Conservation (phyloP, 192 early-diverging fungal species). For the Coemansia sp. region DNA sequence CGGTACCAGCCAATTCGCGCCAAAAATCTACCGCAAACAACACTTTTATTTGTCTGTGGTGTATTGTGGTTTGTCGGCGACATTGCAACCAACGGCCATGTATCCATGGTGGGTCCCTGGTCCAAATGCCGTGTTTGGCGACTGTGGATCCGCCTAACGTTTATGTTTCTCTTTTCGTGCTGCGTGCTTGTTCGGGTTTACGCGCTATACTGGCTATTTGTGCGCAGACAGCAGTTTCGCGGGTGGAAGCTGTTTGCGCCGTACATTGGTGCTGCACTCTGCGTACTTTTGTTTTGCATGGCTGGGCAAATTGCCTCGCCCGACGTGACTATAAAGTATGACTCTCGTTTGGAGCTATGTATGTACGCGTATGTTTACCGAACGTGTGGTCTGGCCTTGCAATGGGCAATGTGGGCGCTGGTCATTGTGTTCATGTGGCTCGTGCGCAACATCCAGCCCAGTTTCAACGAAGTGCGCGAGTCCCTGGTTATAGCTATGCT, state of each 20-base stretch:
- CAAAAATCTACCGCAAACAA: conserved; percentile 31
- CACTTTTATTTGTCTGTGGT: conserved; percentile 19
- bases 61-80: conserved; percentile 41
- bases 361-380: neutral
- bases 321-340: neutral
- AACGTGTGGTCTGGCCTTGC: conserved; percentile 1
- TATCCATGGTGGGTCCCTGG: conserved; percentile 22
- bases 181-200: conserved; percentile 35
- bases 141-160: conserved; percentile 38
- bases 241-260: conserved; percentile 10
- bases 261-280: conserved; percentile 29
- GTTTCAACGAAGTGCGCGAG: conserved; percentile 42
- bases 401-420: conserved; percentile 5
- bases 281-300: conserved; percentile 51
- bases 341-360: neutral
- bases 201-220: conserved; percentile 44
- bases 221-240: conserved; percentile 33
- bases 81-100: conserved; percentile 33
- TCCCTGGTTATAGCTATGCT: conserved; percentile 28
- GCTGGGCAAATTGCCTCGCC: conserved; percentile 21
- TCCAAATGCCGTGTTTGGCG: conserved; percentile 36
- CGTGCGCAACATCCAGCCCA: conserved; percentile 42
- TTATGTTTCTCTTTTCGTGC: conserved; percentile 34
- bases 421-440: conserved; percentile 19
- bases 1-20: conserved; percentile 38